Conservation (phyloP, 2,329 filamentous ascomycete species). For the Colletotrichum filicis region DNA sequence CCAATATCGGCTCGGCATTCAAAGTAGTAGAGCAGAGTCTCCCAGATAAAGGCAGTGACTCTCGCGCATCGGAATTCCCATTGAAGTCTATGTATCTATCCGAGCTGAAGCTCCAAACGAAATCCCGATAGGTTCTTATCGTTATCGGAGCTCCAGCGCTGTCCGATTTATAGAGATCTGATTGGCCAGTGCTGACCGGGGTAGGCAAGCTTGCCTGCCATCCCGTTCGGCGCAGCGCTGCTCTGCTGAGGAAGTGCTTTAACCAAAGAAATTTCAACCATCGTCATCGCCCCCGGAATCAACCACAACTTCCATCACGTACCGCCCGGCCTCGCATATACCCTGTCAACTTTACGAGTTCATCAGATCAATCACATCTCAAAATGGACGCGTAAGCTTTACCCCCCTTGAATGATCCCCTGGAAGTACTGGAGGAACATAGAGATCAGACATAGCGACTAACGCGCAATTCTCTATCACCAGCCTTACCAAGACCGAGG, state of each 20-base stretch:
- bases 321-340: not conserved
- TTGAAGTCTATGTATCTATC: constrained; percentile 9
- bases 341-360: not conserved
- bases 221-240: not conserved
- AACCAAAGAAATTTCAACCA: constrained; percentile 36
- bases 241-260: not conserved
- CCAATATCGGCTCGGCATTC: too few relatives aligned
- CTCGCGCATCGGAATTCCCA: not conserved
- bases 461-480: constrained; percentile 19
- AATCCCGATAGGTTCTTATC: constrained; percentile 16
- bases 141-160: constrained; percentile 21
- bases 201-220: constrained; percentile 25
- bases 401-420: constrained; percentile 19
- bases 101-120: not conserved
- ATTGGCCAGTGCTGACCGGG: constrained; percentile 24
- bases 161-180: not conserved
- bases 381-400: constrained; percentile 39
- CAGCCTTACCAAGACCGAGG: constrained; percentile 80
- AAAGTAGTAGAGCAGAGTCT: too few relatives aligned
- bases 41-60: not conserved
- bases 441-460: constrained; percentile 20
- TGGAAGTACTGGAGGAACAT: constrained; percentile 15
- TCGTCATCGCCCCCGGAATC: constrained; percentile 31
- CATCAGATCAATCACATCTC: not conserved
- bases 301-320: not conserved